Evolutionary conservation across 2,329 filamentous ascomycete genomes (phyloP).

Genomic region (Curvularia sp.): DNA sequence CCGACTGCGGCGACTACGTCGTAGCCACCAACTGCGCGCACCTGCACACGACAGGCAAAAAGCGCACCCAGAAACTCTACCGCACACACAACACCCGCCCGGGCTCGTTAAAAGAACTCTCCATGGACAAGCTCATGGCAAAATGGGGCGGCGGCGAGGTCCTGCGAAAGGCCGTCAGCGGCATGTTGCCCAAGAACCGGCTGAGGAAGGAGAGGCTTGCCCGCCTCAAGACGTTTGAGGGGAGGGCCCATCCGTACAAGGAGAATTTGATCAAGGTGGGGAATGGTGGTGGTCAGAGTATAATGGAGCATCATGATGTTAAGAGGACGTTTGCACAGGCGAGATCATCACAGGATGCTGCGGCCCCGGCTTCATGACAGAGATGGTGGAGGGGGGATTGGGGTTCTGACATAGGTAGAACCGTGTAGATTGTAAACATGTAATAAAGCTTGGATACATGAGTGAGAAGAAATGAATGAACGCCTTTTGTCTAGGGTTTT

Average conservation of each 20-base stretch:
- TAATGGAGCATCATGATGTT: constrained; percentile 48
- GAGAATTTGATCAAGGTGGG: constrained; percentile 80
- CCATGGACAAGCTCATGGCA: constrained; percentile 92
- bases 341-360: constrained; percentile 23
- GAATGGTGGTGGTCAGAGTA: constrained; percentile 43
- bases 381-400: not conserved
- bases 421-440: constrained; percentile 2
- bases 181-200: constrained; percentile 98
- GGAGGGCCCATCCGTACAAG: constrained; percentile 89
- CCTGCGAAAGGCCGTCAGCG: constrained; percentile 86
- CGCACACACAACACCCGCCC: constrained; percentile 93
- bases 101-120: constrained; percentile 84
- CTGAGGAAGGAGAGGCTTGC: constrained; percentile 86
- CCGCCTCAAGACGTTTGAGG: constrained; percentile 94
- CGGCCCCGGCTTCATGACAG: constrained; percentile 32
- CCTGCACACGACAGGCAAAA: constrained; percentile 87
- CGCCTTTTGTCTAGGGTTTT: not conserved
- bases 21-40: constrained; percentile 90
- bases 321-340: constrained; percentile 46
- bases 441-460: constrained; percentile 2
- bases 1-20: constrained; percentile 98
- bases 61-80: constrained; percentile 93
- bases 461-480: not conserved
- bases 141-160: constrained; percentile 95
- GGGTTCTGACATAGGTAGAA: not conserved